Conservation (phyloP, 2,329 filamentous ascomycete species). For the Pseudohalonectria lignicola region DNA sequence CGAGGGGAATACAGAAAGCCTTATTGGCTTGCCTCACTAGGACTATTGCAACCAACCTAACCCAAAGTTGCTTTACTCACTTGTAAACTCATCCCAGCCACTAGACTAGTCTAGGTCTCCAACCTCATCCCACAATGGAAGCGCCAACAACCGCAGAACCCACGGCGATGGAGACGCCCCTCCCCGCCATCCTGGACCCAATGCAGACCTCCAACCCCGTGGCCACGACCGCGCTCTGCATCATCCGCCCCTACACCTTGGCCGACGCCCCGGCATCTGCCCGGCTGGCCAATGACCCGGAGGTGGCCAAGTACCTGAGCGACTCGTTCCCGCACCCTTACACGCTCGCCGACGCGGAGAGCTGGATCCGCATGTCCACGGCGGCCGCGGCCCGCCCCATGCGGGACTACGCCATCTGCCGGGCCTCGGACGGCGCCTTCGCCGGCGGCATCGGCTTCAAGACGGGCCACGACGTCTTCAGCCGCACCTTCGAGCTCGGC, state of each 20-base stretch:
- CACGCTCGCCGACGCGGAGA: conserved; percentile 23
- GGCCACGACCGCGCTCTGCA: conserved; percentile 16
- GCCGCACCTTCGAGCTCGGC: conserved; percentile 33
- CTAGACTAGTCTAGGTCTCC: too few relatives aligned
- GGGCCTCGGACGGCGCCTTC: conserved; percentile 12
- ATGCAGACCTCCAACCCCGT: too few relatives aligned
- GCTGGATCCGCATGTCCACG: conserved; percentile 13
- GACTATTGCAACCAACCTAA: too few relatives aligned
- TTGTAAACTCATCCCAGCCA: too few relatives aligned
- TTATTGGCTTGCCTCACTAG: too few relatives aligned
- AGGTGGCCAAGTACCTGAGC: conserved; percentile 26
- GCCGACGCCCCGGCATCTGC: conserved; percentile 25
- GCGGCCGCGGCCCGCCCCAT: too few relatives aligned
- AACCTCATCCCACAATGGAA: too few relatives aligned
- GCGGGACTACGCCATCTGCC: conserved; percentile 13
- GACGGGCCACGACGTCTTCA: conserved; percentile 23
- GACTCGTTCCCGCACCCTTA: conserved; percentile 36
- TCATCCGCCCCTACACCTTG: conserved; percentile 26
- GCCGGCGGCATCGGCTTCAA: conserved; percentile 30
- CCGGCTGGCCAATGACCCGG: conserved; percentile 23
- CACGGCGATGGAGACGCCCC: too few relatives aligned
- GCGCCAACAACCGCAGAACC: too few relatives aligned
- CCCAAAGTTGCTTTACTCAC: too few relatives aligned
- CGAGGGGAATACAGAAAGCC: too few relatives aligned
- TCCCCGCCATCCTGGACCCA: too few relatives aligned